Percentiles rank a stretch among this genome's conserved stretches.
phyloP scores from a whole-genome alignment of 441 rosid species.

The Populus hybrid region DNA sequence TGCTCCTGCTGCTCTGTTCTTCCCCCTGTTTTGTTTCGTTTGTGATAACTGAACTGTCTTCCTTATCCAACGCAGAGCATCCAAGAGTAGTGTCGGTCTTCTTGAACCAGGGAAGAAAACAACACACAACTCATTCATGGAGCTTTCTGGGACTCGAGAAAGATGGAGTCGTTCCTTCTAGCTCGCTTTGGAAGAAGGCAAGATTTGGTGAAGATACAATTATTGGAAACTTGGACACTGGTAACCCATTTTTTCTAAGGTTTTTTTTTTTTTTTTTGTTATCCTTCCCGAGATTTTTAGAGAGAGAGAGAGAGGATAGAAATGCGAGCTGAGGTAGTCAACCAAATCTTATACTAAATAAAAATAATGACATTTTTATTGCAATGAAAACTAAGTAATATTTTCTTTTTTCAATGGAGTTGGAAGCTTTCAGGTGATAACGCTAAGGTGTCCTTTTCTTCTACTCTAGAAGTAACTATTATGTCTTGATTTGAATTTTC shows the following conservation, averaged over 20 bases:
- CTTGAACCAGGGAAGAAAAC: constrained; percentile 36
- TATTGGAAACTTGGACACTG: constrained; percentile 63
- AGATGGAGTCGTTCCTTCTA: constrained; percentile 19
- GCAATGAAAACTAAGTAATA: not conserved
- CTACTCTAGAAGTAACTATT: no score
- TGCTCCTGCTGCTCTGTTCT: not conserved
- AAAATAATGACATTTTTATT: no score
- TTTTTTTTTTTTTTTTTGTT: not conserved
- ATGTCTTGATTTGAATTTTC: no score
- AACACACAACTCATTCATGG: constrained; percentile 69
- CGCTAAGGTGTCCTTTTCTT: no score
- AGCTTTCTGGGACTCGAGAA: constrained; percentile 44
- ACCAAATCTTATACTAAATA: not conserved
- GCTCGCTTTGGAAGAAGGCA: constrained; percentile 50
- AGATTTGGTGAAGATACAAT: constrained; percentile 54
- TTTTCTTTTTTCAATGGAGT: no score
- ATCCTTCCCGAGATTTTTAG: no score
- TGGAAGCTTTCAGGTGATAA: no score
- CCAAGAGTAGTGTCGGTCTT: constrained; percentile 54
- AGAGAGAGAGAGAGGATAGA: no score
- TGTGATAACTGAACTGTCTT: not conserved
- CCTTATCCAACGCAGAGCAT: constrained; percentile 33
- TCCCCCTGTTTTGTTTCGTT: not conserved
- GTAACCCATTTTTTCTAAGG: constrained; percentile 18
- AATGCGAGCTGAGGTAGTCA: no score